Conservation (phyloP, 331 rosid species). For the Telfairia occidentalis region DNA sequence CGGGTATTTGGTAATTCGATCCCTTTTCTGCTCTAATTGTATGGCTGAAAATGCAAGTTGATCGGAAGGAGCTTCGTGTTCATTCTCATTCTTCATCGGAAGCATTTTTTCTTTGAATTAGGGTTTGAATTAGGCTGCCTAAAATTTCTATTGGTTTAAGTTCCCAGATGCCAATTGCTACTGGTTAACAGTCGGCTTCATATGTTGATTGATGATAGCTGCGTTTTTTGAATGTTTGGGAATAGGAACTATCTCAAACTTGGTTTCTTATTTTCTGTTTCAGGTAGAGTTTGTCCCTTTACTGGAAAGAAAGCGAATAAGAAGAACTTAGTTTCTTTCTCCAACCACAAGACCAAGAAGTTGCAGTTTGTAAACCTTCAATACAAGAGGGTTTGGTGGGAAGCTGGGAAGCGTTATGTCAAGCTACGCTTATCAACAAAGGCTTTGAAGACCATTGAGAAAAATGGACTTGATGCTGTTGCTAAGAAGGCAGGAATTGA, state of each 20-base stretch:
- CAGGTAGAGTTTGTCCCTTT: constrained; percentile 79
- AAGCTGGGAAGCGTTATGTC: constrained; percentile 86
- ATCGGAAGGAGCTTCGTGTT: background rate
- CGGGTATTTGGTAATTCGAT: background rate
- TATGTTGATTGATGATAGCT: background rate
- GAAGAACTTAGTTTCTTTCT: constrained; percentile 75
- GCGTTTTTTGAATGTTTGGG: background rate
- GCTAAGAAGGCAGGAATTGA: constrained; percentile 95
- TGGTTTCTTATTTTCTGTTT: background rate
- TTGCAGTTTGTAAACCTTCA: constrained; percentile 86
- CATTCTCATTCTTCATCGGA: background rate
- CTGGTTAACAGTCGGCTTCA: background rate
- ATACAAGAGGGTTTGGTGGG: constrained; percentile 94
- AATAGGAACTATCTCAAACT: constrained; percentile 4
- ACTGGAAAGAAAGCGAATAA: constrained; percentile 87
- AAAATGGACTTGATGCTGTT: constrained; percentile 91
- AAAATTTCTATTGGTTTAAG: background rate
- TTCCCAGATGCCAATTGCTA: background rate
- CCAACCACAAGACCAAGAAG: constrained; percentile 80
- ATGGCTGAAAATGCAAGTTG: background rate
- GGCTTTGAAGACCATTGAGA: constrained; percentile 89
- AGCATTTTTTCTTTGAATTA: background rate
- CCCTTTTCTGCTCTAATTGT: background rate
- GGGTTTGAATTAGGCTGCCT: background rate
- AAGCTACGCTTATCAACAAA: constrained; percentile 84